Percentiles rank a stretch among this genome's conserved stretches.
Evolutionary conservation across 2,329 filamentous ascomycete genomes (phyloP).

Genomic region (Beauveria pseudobassiana): DNA sequence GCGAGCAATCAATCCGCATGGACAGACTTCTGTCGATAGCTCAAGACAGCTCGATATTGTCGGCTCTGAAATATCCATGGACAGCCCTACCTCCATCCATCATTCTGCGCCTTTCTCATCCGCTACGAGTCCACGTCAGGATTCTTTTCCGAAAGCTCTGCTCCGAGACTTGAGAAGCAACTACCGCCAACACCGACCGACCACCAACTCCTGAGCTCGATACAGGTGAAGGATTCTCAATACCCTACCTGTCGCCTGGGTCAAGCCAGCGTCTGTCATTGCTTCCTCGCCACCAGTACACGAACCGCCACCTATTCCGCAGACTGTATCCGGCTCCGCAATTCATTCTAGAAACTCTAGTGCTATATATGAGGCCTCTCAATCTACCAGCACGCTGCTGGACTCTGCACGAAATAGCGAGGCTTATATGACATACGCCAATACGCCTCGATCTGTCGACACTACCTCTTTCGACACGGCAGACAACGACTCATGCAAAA

Average conservation of each 20-base stretch:
- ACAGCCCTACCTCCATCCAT: neutral
- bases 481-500: conserved; percentile 32
- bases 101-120: neutral
- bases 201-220: conserved; percentile 43
- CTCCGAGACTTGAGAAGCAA: conserved; percentile 18
- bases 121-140: neutral
- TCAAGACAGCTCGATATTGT: conserved; percentile 25
- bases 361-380: conserved; percentile 31
- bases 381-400: conserved; percentile 33
- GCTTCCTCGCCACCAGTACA: conserved; percentile 41
- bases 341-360: conserved; percentile 34
- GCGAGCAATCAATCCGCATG: conserved; percentile 50
- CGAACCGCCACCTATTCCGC: conserved; percentile 43
- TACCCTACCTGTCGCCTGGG: conserved; percentile 37
- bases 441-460: conserved; percentile 39
- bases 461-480: conserved; percentile 36
- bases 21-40: conserved; percentile 53
- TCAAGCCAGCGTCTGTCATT: conserved; percentile 22
- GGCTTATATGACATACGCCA: conserved; percentile 34
- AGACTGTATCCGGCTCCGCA: conserved; percentile 27
- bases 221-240: conserved; percentile 41
- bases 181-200: conserved; percentile 19
- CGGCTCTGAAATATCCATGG: conserved; percentile 3
- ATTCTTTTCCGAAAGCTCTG: neutral
- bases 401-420: conserved; percentile 39